These are phyloP conservation scores for Hamamelis virginiana DNA, from an alignment of 164 flowering plant species.

Conservation along the genomic window DNA sequence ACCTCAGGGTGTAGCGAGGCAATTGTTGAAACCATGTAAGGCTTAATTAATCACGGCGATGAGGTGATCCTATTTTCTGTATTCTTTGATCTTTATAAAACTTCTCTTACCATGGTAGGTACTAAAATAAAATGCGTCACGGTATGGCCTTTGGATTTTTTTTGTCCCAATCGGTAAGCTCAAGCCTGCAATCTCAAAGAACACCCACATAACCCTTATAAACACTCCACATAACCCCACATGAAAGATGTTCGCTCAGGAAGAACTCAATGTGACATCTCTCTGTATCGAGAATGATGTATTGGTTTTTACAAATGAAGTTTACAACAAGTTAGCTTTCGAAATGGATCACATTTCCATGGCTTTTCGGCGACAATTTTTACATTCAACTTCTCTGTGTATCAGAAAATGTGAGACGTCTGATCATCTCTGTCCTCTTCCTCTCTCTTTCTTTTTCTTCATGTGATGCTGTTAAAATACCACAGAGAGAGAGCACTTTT, in stretches of 20 bases:
- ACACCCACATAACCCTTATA: slow-evolving; percentile 75
- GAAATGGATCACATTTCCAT: slow-evolving; percentile 91
- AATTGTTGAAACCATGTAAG: slow-evolving; percentile 87
- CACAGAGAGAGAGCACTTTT: too few species aligned
- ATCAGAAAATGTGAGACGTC: too few species aligned
- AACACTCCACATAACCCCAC: slow-evolving; percentile 96
- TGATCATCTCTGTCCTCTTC: too few species aligned
- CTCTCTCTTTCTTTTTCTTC: too few species aligned
- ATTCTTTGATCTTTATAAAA: slow-evolving; percentile 88
- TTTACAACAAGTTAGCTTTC: slow-evolving; percentile 84
- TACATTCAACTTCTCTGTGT: too few species aligned
- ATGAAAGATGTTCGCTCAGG: slow-evolving; percentile 80
- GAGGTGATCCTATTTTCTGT: slow-evolving; percentile 92
- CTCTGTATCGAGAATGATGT: slow-evolving; percentile 84
- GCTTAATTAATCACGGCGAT: slow-evolving; percentile 88
- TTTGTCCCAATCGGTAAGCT: slow-evolving; percentile 74
- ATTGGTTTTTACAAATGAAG: slow-evolving; percentile 79
- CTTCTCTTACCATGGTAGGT: slow-evolving; percentile 93
- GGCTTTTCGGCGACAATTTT: too few species aligned
- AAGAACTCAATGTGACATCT: slow-evolving; percentile 68
- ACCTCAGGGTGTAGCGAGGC: slow-evolving; percentile 98
- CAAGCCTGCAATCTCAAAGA: slow-evolving; percentile 52
- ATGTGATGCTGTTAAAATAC: too few species aligned
- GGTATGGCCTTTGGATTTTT: slow-evolving; percentile 77
- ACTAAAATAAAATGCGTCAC: slow-evolving; percentile 69